Base-by-base conservation (phyloP, 495 filamentous ascomycete species). In the Podospora conica region DNA sequence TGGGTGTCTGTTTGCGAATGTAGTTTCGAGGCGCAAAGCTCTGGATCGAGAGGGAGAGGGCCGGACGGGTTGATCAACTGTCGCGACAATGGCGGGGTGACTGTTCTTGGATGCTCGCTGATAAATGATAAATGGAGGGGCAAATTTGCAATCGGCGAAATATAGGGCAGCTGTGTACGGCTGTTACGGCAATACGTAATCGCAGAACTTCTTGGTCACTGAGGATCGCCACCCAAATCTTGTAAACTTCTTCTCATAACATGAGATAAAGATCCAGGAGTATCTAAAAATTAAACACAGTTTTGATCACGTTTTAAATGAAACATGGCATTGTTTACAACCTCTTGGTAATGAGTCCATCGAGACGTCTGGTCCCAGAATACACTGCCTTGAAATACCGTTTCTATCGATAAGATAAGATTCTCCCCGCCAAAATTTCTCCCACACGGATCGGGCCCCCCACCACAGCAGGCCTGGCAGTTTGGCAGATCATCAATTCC, bases 391-490 rank as follows among this genome's bases (percentile, higher is more conserved):
- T 21, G 24, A 11, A 21, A 29, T 29, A 59, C 25, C 21, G 27
- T 24, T 48, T 23, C 4, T 69, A 58, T 65, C 70, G 75, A 76
- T 77, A 76, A 76, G 68, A 68, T 71, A 69, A 72, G 67, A 56
- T 24, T 62, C 24, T 75, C 80, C 80, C 80, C 80, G 76, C 80
- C 76, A 80, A 76, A 80, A 76, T 79, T 75, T 68, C 78, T 80
- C 80, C 65, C 60, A 33, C 33, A 31, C 58, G 53, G 68, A 53
- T 58, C 65, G 64, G 1, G n/a, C 21, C 15, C n/a, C 48, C 11
- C 33, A 22, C n/a, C 60, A 60, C 55, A 64, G 62, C 29, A 24
- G 22, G 21, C 40, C 18, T n/a, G n/a, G 9, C 55, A n/a, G 9
- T 11, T 27, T 61, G 25, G 55, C 22, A 48, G 53, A 20, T 59